Evolutionary conservation across 495 filamentous ascomycete genomes (phyloP).

Genomic region (Aspergillus biplanus): DNA sequence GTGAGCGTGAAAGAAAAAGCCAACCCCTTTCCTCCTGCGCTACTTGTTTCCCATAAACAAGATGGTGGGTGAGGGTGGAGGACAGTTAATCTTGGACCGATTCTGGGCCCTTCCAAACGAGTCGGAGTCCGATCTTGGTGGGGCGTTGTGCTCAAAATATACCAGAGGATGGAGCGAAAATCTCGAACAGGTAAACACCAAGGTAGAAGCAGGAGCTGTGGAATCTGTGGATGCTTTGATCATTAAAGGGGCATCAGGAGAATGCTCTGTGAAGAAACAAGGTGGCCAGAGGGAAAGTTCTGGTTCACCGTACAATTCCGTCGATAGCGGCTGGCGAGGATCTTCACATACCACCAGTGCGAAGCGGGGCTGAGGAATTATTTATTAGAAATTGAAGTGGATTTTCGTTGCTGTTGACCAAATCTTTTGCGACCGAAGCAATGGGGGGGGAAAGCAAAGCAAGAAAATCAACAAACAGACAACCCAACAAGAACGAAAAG

Average conservation of each 20-base stretch:
- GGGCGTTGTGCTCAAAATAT: constrained; percentile 19
- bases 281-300: constrained; percentile 26
- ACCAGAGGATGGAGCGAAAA: constrained; percentile 18
- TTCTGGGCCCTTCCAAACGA: constrained; percentile 23
- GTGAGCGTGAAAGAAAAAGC: constrained; percentile 8
- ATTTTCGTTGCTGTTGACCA: constrained; percentile 5
- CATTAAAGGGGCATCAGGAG: constrained; percentile 21
- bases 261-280: constrained; percentile 21
- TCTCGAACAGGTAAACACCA: constrained; percentile 14
- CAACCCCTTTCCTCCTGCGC: constrained; percentile 18
- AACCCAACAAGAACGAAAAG: constrained; percentile 7
- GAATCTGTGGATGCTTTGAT: constrained; percentile 13
- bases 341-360: constrained; percentile 15
- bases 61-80: constrained; percentile 11
- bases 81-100: constrained; percentile 19
- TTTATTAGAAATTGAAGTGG: constrained; percentile 22
- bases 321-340: constrained; percentile 18
- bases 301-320: constrained; percentile 20
- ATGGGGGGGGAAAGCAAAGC: neutral
- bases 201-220: constrained; percentile 1
- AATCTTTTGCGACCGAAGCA: constrained; percentile 4
- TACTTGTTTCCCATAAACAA: constrained; percentile 25
- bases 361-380: constrained; percentile 20
- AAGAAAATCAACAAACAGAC: neutral
- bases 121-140: constrained; percentile 23